Evolutionary conservation across 2,329 filamentous ascomycete genomes (phyloP).

Genomic region (Epichloe aotearoae): DNA sequence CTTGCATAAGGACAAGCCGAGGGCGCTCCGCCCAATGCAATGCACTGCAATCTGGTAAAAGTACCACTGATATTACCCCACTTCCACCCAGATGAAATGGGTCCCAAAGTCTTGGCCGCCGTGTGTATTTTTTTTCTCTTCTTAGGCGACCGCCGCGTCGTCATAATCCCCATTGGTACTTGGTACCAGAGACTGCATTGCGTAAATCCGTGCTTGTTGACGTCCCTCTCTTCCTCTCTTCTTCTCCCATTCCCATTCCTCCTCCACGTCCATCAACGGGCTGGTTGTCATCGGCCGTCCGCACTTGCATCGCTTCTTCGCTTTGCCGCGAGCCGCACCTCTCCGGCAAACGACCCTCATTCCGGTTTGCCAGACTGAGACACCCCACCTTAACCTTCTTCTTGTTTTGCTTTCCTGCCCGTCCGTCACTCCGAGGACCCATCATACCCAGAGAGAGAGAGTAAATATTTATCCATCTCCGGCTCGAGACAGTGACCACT

Average conservation of each 20-base stretch:
- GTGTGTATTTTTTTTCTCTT: no score
- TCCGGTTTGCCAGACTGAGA: not conserved
- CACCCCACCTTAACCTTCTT: not conserved
- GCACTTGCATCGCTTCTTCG: not conserved
- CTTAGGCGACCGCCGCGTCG: not conserved
- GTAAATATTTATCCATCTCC: not conserved
- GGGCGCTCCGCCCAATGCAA: no score
- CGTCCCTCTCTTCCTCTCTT: not conserved
- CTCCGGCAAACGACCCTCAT: not conserved
- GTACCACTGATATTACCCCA: no score
- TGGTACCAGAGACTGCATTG: not conserved
- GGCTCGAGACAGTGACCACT: not conserved
- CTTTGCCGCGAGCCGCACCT: slow-evolving; percentile 1
- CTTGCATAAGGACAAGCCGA: no score
- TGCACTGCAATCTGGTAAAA: no score
- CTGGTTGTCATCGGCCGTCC: not conserved
- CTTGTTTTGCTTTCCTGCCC: not conserved
- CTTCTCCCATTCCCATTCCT: not conserved
- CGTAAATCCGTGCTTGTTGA: not conserved
- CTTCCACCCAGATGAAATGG: no score
- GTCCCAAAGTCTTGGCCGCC: no score
- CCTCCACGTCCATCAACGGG: not conserved
- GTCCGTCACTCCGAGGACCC: not conserved
- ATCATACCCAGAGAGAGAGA: not conserved
- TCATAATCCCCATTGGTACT: not conserved